Evolutionary conservation across 2,329 filamentous ascomycete species (phyloP), one percentile per base, ranked within the genome.

Genomic region (Curvularia spicifera): DNA sequence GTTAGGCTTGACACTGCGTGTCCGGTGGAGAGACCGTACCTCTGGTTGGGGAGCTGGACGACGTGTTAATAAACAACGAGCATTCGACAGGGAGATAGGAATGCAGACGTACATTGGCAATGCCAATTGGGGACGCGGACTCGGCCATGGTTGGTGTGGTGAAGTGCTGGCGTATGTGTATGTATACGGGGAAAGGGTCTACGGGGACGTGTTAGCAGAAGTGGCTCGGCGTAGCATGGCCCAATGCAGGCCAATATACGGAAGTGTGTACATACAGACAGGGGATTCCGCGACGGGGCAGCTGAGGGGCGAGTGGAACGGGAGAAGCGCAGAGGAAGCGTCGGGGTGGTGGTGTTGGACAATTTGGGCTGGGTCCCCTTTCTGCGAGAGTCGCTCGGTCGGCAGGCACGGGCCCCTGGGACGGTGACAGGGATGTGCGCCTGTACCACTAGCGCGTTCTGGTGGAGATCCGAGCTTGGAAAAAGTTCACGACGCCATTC

Each of bases 81-180:
- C 5, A 42, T 4, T 29, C 5, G 53, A 4, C 39, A 12, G 18
- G 56, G 22, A 35, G 18, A 9, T 12, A 39, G 57, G 20, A 52
- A 47, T 12, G 51, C 54, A 53, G 53, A 85, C 85, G 78, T 79
- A 89, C 86, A 78, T 89, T 89, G 83, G 87, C 87, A 86, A 89
- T 89, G 81, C 87, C 87, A 85, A 89, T 89, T 70, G 86, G 87
- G 72, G 85, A 85, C 60, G 84, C 82, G 66, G 85, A 85, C 74
- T 89, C 87, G 70, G 86, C 84, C 85, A 88, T 88, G 65, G 69
- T 60, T 59, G 43, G 49, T 66, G 62, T 51, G 69, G 54, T 59
- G 40, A 40, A 18, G 59, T 70, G 64, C 45, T 56, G 59, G 60
- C 64, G 55, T 33, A 8, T 63, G 43, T 56, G 55, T 52, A 31